These are phyloP conservation scores for Dioscorea cayenensis DNA, from an alignment of 116 monocot species.

Conservation along the genomic window DNA sequence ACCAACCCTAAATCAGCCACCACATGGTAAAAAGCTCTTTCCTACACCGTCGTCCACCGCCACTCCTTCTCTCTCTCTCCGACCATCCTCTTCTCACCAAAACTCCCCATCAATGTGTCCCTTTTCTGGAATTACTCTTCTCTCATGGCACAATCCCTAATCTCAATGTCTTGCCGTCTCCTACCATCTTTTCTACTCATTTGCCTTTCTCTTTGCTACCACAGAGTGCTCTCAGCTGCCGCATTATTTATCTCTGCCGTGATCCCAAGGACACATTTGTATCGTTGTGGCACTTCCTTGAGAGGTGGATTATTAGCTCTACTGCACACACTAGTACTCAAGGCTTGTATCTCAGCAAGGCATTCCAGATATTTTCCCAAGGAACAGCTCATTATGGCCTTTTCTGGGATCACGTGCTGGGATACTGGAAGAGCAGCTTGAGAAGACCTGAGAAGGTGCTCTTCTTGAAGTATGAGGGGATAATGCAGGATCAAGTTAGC, in stretches of 20 bases:
- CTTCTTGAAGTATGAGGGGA: conserved; percentile 29
- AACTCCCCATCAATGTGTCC: background rate
- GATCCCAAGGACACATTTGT: conserved; percentile 28
- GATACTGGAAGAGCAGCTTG: conserved; percentile 21
- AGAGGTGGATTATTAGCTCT: background rate
- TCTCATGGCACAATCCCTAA: background rate
- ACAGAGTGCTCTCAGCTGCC: too few species aligned
- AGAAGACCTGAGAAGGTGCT: conserved; percentile 15
- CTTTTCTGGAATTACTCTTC: background rate
- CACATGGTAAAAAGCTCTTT: background rate
- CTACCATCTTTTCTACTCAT: background rate
- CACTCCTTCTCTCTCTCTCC: background rate
- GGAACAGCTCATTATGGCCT: background rate
- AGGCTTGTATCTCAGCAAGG: background rate
- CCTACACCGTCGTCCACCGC: background rate
- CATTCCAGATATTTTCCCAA: conserved; percentile 8
- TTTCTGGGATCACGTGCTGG: conserved; percentile 14
- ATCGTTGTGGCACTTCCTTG: conserved; percentile 17
- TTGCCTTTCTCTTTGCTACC: too few species aligned
- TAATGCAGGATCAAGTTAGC: conserved; percentile 12
- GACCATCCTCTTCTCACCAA: background rate
- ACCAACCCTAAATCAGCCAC: background rate
- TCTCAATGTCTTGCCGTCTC: background rate
- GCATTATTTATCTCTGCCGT: conserved; percentile 19
- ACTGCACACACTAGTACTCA: background rate